Percentiles rank a stretch among this genome's conserved stretches.
Conservation (phyloP, 2,329 filamentous ascomycete species). For the Thermoascus crustaceus region DNA sequence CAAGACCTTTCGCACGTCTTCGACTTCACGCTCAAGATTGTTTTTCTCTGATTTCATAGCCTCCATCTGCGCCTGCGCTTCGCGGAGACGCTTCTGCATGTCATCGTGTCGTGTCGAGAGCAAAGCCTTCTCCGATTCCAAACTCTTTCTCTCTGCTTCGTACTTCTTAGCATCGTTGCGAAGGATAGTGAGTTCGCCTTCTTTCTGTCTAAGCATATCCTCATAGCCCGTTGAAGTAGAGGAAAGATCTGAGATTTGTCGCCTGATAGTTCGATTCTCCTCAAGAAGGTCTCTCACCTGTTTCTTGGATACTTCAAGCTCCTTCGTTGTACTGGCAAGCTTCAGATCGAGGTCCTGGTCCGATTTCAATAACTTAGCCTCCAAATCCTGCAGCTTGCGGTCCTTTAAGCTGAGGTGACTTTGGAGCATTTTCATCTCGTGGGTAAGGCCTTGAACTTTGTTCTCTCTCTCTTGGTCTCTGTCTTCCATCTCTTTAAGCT, state of each 20-base stretch:
- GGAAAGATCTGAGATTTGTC: slow-evolving; percentile 78
- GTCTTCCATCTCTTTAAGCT: slow-evolving; percentile 62
- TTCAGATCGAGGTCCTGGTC: slow-evolving; percentile 89
- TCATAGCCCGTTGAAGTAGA: slow-evolving; percentile 92
- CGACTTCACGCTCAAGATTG: slow-evolving; percentile 79
- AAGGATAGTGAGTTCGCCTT: slow-evolving; percentile 81
- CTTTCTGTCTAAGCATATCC: slow-evolving; percentile 84
- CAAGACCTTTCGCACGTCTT: slow-evolving; percentile 77
- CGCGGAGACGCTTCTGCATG: slow-evolving; percentile 65
- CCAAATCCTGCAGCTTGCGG: slow-evolving; percentile 78
- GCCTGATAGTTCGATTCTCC: slow-evolving; percentile 74
- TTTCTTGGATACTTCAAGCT: slow-evolving; percentile 63
- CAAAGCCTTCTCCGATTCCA: slow-evolving; percentile 69
- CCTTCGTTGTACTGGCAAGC: slow-evolving; percentile 67
- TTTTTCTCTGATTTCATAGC: slow-evolving; percentile 76
- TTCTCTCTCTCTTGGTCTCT: slow-evolving; percentile 65
- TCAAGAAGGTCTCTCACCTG: slow-evolving; percentile 68
- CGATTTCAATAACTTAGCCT: slow-evolving; percentile 70
- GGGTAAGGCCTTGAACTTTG: slow-evolving; percentile 66
- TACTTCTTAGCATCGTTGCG: slow-evolving; percentile 77
- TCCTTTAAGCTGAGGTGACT: slow-evolving; percentile 86
- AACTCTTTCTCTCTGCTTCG: slow-evolving; percentile 67
- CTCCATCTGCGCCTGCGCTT: slow-evolving; percentile 80
- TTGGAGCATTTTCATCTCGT: slow-evolving; percentile 83
- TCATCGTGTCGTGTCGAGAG: slow-evolving; percentile 71